A percentile compares a stretch with the other conserved stretches of the same genome.
phyloP scores from a whole-genome alignment of 75 land plant genomes.

The Chamaecyparis obtusa region DNA sequence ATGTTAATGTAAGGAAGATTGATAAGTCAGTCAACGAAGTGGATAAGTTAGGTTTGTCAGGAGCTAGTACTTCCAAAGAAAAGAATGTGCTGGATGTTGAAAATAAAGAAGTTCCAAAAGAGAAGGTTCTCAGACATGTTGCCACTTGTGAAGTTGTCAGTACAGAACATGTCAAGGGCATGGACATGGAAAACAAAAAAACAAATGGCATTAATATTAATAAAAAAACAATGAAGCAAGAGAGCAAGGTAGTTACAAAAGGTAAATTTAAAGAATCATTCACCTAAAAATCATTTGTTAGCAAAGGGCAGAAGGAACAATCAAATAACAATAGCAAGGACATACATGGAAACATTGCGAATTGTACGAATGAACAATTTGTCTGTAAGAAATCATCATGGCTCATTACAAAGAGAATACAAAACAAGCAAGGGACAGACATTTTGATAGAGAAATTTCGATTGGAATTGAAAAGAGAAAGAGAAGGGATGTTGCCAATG shows the following conservation, averaged over 20 bases:
- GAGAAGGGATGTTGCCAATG: too few relatives aligned
- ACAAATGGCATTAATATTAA: conserved; percentile 10
- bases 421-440: too few relatives aligned
- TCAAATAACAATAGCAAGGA: conserved; percentile 16
- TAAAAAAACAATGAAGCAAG: conserved; percentile 17
- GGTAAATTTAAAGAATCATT: conserved; percentile 13
- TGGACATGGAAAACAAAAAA: conserved; percentile 9
- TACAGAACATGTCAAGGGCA: conserved; percentile 16
- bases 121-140: conserved; percentile 4
- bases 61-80: too few relatives aligned
- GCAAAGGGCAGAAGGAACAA: conserved; percentile 18
- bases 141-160: conserved; percentile 4
- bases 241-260: conserved; percentile 7
- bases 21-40: too few relatives aligned
- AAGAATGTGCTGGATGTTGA: background rate
- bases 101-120: conserved; percentile 6
- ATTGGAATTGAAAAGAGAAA: too few relatives aligned
- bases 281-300: conserved; percentile 10
- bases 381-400: too few relatives aligned
- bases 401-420: too few relatives aligned
- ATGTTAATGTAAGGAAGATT: too few relatives aligned
- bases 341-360: conserved; percentile 22
- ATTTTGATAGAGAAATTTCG: too few relatives aligned
- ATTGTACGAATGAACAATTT: conserved; percentile 23
- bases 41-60: too few relatives aligned